Base-by-base conservation (phyloP, 495 filamentous ascomycete species). In the Entonaema liquescens region DNA sequence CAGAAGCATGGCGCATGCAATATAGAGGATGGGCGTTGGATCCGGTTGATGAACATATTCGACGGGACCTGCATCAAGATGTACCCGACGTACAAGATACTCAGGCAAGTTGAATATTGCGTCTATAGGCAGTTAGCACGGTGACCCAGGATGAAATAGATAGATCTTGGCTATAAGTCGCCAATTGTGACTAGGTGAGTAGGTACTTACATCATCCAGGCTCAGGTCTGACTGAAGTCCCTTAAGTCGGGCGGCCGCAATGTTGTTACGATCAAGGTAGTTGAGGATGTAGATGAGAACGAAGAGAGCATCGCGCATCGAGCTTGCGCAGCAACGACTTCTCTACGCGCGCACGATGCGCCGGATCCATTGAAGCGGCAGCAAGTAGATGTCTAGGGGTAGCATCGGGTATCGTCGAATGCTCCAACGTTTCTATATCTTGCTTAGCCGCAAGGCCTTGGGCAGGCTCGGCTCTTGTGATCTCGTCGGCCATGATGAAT, bases 241-340 rank as follows among this genome's bases (percentile, higher is more conserved):
- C 42, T 82, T 84, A 17, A 87, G 69, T 6, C 84, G 81, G 6
- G 83, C 83, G 0, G 79, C 77, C 12, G 80, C 82, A 49, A 86
- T 83, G 73, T 84, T 85, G 70, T 85, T 83, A 21, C 92, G 83
- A 77, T 93, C 92, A 50, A 94, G 79, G 76, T 93, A 94, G 74
- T 93, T 93, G 76, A 93, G 83, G 74, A 93, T 91, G 75, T 93
- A 93, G 60, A 85, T 83, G 53, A 84, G 60, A 33, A 84, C 77
- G 59, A 85, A 80, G 62, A 38, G 73, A 73, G 69, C 80, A 82
- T 40, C 80, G 79, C 50, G 70, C 58, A 60, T 82, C 80, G n/a
- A 82, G 79, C 61, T 82, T 82, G 65, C 79, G 78, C 70, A 77
- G 77, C 57, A 82, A 59, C 3, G 74, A 75, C 73, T 79, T 81